A percentile compares a stretch with the other conserved stretches of the same genome.
phyloP scores from a whole-genome alignment of 139 green algal genomes.

The Trebouxia sp. region DNA sequence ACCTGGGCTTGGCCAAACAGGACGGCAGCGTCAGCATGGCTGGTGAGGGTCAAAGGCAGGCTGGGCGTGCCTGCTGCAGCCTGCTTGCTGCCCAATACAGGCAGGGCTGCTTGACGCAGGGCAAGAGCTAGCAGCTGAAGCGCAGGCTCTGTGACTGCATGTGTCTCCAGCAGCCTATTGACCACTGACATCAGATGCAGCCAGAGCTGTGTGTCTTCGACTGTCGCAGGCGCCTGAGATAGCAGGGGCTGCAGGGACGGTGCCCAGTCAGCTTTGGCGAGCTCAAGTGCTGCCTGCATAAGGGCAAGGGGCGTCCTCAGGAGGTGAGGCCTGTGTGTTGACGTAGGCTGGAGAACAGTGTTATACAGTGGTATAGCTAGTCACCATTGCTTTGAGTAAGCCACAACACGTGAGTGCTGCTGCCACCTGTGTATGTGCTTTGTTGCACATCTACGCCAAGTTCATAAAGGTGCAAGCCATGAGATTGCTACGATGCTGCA shows the following conservation, averaged over 20 bases:
- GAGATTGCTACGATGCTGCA: no score
- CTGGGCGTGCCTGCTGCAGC: not conserved
- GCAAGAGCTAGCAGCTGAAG: conserved; percentile 43
- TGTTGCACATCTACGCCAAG: no score
- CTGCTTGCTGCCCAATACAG: conserved; percentile 38
- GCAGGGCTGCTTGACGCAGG: conserved; percentile 27
- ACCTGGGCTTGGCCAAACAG: not conserved
- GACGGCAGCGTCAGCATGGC: conserved; percentile 3
- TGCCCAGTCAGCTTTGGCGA: conserved; percentile 42
- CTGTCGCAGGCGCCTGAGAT: conserved; percentile 36
- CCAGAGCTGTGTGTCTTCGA: conserved; percentile 55
- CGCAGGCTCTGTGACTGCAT: not conserved
- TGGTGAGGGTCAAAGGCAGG: conserved; percentile 38
- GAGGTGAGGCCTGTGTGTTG: no score
- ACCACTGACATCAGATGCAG: conserved; percentile 48
- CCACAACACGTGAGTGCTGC: no score
- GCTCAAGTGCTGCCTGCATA: conserved; percentile 29
- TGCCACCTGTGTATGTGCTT: no score
- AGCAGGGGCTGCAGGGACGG: conserved; percentile 47
- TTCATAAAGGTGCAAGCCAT: no score
- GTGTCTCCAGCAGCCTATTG: conserved; percentile 28
- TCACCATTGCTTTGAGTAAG: no score
- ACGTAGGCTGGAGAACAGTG: no score
- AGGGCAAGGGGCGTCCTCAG: no score
- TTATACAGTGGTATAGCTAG: no score